Conservation (phyloP, 139 green algal genomes). For the Closterium sp. region DNA sequence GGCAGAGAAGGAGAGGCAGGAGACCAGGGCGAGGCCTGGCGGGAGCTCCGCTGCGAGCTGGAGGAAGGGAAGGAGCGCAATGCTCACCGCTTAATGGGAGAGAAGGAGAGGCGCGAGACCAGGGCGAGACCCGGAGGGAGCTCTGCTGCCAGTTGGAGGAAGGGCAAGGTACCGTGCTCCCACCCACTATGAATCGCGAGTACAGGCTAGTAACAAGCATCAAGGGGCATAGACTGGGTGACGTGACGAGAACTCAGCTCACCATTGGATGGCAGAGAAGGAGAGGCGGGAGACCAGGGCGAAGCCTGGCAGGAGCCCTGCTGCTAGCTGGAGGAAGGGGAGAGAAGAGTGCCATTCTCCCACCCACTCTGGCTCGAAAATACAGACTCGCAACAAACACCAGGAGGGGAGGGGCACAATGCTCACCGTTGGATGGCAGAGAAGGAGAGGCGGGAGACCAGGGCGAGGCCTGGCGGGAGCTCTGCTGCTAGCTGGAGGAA, state of each 20-base stretch:
- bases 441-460: neutral
- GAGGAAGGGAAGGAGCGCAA: neutral
- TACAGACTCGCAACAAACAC: too few species aligned
- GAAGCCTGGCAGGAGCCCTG: slow-evolving; percentile 44
- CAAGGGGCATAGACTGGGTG: too few species aligned
- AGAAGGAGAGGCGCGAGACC: too few species aligned
- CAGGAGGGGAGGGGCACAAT: too few species aligned
- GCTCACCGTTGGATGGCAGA: too few species aligned
- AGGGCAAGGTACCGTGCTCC: neutral
- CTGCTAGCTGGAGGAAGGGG: slow-evolving; percentile 46
- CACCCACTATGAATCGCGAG: too few species aligned
- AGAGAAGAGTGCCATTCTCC: neutral
- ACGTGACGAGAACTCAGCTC: too few species aligned
- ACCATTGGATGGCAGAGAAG: slow-evolving; percentile 30
- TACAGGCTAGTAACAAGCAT: too few species aligned
- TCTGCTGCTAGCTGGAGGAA: slow-evolving; percentile 61
- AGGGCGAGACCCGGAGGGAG: neutral
- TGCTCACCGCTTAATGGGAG: too few species aligned
- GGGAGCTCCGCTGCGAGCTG: neutral
- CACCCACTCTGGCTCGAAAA: too few species aligned
- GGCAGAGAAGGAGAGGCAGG: too few species aligned
- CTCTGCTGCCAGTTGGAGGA: neutral
- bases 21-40: too few species aligned
- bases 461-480: neutral
- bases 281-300: slow-evolving; percentile 15